phyloP scores from a whole-genome alignment of 257 asterid species.

The Solanum rostratum region DNA sequence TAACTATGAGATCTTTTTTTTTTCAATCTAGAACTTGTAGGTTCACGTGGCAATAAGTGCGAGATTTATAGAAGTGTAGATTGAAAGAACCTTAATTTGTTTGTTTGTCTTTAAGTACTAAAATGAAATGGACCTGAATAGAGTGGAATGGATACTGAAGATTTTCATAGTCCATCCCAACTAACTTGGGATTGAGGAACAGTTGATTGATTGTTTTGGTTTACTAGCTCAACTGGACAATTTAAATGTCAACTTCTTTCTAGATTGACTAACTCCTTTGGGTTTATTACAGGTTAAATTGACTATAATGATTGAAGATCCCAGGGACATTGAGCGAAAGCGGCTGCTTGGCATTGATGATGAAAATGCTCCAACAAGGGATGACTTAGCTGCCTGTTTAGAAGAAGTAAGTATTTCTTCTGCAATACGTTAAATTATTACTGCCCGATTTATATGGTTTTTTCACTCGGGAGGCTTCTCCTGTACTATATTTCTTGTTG shows the following conservation, averaged over 20 bases:
- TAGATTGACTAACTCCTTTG: background rate
- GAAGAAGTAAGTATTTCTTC: constrained; percentile 47
- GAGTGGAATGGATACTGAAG: background rate
- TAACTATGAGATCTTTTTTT: background rate
- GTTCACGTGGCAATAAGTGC: background rate
- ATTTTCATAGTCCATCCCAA: background rate
- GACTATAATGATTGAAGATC: constrained; percentile 87
- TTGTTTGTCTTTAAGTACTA: background rate
- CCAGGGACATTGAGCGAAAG: constrained; percentile 86
- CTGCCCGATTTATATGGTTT: background rate
- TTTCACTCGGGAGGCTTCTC: background rate
- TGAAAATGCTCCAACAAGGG: constrained; percentile 89
- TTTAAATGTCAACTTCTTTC: background rate
- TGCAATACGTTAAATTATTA: background rate
- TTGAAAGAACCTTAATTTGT: background rate
- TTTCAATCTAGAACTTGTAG: background rate
- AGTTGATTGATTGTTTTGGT: background rate
- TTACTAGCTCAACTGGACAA: background rate
- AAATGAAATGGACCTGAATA: background rate
- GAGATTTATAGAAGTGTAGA: background rate
- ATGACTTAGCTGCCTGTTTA: constrained; percentile 67
- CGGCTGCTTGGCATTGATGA: constrained; percentile 93
- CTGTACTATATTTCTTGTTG: background rate
- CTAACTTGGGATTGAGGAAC: background rate
- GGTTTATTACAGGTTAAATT: constrained; percentile 50